phyloP scores from a whole-genome alignment of 2,329 filamentous ascomycete genomes.

The Xylaria sp. region DNA sequence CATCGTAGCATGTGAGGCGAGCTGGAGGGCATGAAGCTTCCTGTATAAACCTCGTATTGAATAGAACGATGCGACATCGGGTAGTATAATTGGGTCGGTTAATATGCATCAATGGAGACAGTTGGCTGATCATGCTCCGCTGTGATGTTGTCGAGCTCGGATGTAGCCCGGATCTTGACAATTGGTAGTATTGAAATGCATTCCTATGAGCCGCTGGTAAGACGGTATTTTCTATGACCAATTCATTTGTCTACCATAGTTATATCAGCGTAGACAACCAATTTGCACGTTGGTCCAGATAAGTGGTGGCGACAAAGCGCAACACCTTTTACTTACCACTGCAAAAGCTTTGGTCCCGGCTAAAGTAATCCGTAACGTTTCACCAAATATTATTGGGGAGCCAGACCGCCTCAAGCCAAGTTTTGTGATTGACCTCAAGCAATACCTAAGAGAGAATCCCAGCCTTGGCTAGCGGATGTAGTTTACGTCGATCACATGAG shows the following conservation, averaged over 20 bases:
- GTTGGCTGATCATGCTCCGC: slow-evolving; percentile 13
- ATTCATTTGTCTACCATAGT: not conserved
- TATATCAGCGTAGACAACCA: not conserved
- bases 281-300: not conserved
- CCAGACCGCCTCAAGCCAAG: not conserved
- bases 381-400: not conserved
- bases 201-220: not conserved
- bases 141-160: slow-evolving; percentile 8
- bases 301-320: not conserved
- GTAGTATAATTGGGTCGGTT: slow-evolving; percentile 18
- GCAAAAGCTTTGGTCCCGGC: not conserved
- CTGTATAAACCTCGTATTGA: slow-evolving; percentile 28
- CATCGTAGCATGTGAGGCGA: not conserved
- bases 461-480: not conserved
- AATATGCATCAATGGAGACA: slow-evolving; percentile 18
- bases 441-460: not conserved
- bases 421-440: not conserved
- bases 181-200: not conserved
- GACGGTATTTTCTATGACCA: not conserved
- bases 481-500: not conserved
- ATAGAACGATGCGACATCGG: slow-evolving; percentile 25
- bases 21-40: not conserved
- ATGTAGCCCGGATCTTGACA: slow-evolving; percentile 1
- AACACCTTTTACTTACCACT: not conserved
- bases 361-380: not conserved